Evolutionary conservation across 306 rosid species (phyloP).

Genomic region (Pyrus pyrifolia): DNA sequence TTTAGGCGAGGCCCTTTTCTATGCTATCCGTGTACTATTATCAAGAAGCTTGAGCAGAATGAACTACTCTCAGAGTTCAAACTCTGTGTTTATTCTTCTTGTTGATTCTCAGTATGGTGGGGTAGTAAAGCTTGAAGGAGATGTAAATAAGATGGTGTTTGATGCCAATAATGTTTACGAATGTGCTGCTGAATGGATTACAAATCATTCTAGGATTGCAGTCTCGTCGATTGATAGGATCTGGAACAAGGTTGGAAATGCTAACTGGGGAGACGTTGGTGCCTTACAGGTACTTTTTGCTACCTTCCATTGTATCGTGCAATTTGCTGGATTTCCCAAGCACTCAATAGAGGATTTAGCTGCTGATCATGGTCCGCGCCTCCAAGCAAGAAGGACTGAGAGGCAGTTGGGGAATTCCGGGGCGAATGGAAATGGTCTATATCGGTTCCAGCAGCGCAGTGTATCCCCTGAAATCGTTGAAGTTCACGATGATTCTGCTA

Average conservation of each 20-base stretch:
- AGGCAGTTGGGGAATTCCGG: slow-evolving; percentile 66
- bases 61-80: slow-evolving; percentile 45
- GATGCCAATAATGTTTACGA: slow-evolving; percentile 75
- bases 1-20: slow-evolving; percentile 82
- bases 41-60: slow-evolving; percentile 83
- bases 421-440: slow-evolving; percentile 68
- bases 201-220: slow-evolving; percentile 64
- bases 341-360: slow-evolving; percentile 92
- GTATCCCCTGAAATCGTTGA: slow-evolving; percentile 92
- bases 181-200: slow-evolving; percentile 94
- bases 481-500: slow-evolving; percentile 68
- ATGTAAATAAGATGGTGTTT: slow-evolving; percentile 70
- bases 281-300: slow-evolving; percentile 84
- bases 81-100: slow-evolving; percentile 69
- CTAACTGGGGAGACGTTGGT: slow-evolving; percentile 94
- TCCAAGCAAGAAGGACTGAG: slow-evolving; percentile 82
- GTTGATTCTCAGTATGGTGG: slow-evolving; percentile 91
- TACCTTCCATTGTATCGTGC: slow-evolving; percentile 73
- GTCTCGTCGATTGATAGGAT: slow-evolving; percentile 86
- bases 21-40: slow-evolving; percentile 67
- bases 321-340: slow-evolving; percentile 82
- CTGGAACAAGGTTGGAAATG: slow-evolving; percentile 97
- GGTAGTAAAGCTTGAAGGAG: slow-evolving; percentile 94
- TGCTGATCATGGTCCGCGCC: slow-evolving; percentile 92
- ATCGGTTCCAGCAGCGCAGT: slow-evolving; percentile 57